These are phyloP conservation scores for Mucor mucedo DNA, from an alignment of 371 early-diverging fungal species.

Conservation along the genomic window DNA sequence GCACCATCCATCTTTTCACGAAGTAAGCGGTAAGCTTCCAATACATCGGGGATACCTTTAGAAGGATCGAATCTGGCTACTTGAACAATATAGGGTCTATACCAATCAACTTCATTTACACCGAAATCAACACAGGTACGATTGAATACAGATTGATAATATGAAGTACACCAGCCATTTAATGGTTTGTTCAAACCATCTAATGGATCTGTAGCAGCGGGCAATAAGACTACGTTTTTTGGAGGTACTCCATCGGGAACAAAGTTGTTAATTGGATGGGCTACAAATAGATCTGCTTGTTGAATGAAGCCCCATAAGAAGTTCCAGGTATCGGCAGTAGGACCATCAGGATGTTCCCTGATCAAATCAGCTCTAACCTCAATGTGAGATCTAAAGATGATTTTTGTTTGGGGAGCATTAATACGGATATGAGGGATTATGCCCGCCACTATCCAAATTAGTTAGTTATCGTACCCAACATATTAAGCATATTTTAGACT, in stretches of 20 bases:
- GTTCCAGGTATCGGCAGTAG: conserved; percentile 70
- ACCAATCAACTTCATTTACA: conserved; percentile 62
- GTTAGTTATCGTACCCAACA: neutral
- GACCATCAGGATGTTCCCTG: conserved; percentile 51
- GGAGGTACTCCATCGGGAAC: conserved; percentile 74
- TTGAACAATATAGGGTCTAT: conserved; percentile 82
- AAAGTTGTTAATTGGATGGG: conserved; percentile 78
- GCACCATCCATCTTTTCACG: conserved; percentile 57
- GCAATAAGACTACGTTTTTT: conserved; percentile 69
- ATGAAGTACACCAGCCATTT: conserved; percentile 51
- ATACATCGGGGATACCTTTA: conserved; percentile 85
- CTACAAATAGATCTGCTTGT: conserved; percentile 77
- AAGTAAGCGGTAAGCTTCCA: conserved; percentile 73
- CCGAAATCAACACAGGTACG: conserved; percentile 76
- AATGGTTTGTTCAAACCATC: conserved; percentile 80
- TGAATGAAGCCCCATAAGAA: conserved; percentile 79
- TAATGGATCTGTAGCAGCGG: conserved; percentile 78
- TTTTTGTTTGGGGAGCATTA: conserved; percentile 69
- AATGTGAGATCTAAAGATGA: conserved; percentile 89
- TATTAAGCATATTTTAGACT: neutral
- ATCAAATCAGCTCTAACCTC: conserved; percentile 80
- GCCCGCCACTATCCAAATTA: conserved; percentile 57
- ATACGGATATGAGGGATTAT: conserved; percentile 78
- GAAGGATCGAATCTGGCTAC: conserved; percentile 92
- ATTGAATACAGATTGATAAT: conserved; percentile 81